Conservation (phyloP, 441 rosid species). For the Pelargonium fulgidum region DNA sequence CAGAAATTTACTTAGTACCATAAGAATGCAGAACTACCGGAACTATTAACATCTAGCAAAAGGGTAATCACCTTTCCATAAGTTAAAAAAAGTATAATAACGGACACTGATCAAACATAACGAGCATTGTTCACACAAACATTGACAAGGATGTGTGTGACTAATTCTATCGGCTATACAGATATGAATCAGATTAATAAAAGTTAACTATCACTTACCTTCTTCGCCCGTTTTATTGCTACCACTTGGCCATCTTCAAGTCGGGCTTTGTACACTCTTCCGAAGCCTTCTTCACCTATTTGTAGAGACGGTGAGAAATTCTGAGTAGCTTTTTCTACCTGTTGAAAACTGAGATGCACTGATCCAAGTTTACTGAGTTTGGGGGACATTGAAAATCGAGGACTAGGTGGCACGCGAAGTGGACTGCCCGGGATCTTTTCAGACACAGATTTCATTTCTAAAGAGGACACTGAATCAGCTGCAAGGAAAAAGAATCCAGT, state of each 20-base stretch:
- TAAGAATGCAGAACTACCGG: too few species aligned
- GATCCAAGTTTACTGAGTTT: constrained; percentile 56
- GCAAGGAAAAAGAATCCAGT: constrained; percentile 30
- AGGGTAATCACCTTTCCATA: too few species aligned
- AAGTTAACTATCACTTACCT: constrained; percentile 38
- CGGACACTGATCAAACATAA: too few species aligned
- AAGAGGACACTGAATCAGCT: constrained; percentile 56
- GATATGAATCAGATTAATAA: too few species aligned
- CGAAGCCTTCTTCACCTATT: constrained; percentile 90
- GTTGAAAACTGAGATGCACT: constrained; percentile 47
- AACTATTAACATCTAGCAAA: too few species aligned
- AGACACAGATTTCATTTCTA: constrained; percentile 42
- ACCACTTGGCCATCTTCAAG: constrained; percentile 67
- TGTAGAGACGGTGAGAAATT: constrained; percentile 55
- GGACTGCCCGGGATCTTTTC: constrained; percentile 72
- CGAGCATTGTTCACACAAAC: too few species aligned
- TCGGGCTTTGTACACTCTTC: constrained; percentile 67
- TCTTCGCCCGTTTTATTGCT: constrained; percentile 94
- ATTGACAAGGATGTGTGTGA: too few species aligned
- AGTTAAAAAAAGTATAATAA: too few species aligned
- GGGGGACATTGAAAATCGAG: constrained; percentile 71
- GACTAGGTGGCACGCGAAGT: constrained; percentile 73
- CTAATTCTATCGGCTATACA: too few species aligned
- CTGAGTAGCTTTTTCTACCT: constrained; percentile 57
- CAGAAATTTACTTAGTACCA: too few species aligned